Evolutionary conservation across 805 yeast genomes (phyloP).

Genomic region (Kuraishia capsulata): DNA sequence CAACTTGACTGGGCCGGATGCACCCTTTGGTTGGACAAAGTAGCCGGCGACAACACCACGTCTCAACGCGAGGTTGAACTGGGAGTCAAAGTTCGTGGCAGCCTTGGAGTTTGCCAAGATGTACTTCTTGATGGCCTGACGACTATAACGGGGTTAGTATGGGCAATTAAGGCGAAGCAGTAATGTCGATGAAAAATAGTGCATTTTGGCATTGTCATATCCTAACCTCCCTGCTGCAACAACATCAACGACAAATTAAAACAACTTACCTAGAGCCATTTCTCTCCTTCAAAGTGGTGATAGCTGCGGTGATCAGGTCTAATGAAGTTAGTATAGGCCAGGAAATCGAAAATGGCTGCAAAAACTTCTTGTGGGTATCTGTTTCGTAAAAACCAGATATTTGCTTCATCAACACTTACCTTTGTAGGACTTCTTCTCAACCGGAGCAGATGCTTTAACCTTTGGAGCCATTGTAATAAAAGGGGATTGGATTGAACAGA

Average conservation of each 20-base stretch:
- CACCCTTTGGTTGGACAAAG: slow-evolving; percentile 80
- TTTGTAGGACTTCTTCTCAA: slow-evolving; percentile 32
- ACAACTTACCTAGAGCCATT: slow-evolving; percentile 62
- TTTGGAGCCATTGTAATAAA: slow-evolving; percentile 27
- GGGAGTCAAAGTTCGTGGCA: slow-evolving; percentile 61
- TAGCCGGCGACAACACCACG: slow-evolving; percentile 74
- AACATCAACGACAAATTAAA: not conserved
- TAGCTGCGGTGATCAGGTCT: slow-evolving; percentile 64
- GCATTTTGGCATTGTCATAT: not conserved
- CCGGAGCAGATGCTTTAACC: slow-evolving; percentile 19
- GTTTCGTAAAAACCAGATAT: too few species aligned
- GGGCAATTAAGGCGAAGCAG: slow-evolving; percentile 1
- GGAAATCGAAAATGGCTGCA: too few species aligned
- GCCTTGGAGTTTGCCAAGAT: slow-evolving; percentile 55
- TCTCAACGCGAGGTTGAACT: slow-evolving; percentile 70
- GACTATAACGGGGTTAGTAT: too few species aligned
- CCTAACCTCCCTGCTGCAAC: not conserved
- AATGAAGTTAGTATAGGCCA: too few species aligned
- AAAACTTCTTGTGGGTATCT: too few species aligned
- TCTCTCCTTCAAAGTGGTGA: slow-evolving; percentile 65
- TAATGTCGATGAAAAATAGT: not conserved
- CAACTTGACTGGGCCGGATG: slow-evolving; percentile 77
- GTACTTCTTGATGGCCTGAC: slow-evolving; percentile 83
- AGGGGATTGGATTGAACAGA: not conserved
- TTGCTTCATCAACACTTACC: slow-evolving; percentile 24